Evolutionary conservation across 2,329 filamentous ascomycete genomes (phyloP).

Genomic region (Venturia nashicola): DNA sequence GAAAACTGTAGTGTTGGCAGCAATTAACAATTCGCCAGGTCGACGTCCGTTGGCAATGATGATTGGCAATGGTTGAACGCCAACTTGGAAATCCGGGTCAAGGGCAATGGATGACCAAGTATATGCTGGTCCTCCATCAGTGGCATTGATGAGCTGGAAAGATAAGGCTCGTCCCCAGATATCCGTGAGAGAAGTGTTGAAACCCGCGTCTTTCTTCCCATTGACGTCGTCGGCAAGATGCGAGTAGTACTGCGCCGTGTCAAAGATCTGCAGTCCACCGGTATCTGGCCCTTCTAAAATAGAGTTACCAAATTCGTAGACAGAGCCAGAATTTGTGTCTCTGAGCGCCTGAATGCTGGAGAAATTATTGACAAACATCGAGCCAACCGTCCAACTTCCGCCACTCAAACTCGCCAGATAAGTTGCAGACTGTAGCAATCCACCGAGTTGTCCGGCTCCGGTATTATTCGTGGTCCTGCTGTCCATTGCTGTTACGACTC

Average conservation of each 20-base stretch:
- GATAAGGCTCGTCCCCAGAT: conserved; percentile 78
- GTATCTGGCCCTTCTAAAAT: conserved; percentile 38
- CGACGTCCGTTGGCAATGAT: conserved; percentile 57
- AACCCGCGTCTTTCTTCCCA: conserved; percentile 52
- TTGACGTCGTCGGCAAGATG: conserved; percentile 46
- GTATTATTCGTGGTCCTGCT: conserved; percentile 53
- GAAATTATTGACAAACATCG: conserved; percentile 67
- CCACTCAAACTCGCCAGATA: conserved; percentile 75
- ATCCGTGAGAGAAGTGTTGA: conserved; percentile 65
- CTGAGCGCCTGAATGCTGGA: conserved; percentile 43
- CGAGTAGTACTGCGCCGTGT: conserved; percentile 49
- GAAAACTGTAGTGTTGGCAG: conserved; percentile 60
- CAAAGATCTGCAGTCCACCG: conserved; percentile 29
- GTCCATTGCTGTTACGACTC: conserved; percentile 69
- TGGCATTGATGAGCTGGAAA: conserved; percentile 71
- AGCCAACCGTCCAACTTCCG: conserved; percentile 73
- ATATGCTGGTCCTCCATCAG: conserved; percentile 57
- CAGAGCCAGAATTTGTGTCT: conserved; percentile 23
- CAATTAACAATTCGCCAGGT: conserved; percentile 48
- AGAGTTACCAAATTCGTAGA: conserved; percentile 53
- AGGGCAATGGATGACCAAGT: conserved; percentile 73
- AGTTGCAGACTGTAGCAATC: conserved; percentile 67
- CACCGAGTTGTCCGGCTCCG: conserved; percentile 56
- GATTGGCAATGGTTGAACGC: conserved; percentile 58
- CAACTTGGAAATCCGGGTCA: conserved; percentile 47